These are phyloP conservation scores for Quercus phellos DNA, from an alignment of 331 rosid genomes.

Conservation along the genomic window DNA sequence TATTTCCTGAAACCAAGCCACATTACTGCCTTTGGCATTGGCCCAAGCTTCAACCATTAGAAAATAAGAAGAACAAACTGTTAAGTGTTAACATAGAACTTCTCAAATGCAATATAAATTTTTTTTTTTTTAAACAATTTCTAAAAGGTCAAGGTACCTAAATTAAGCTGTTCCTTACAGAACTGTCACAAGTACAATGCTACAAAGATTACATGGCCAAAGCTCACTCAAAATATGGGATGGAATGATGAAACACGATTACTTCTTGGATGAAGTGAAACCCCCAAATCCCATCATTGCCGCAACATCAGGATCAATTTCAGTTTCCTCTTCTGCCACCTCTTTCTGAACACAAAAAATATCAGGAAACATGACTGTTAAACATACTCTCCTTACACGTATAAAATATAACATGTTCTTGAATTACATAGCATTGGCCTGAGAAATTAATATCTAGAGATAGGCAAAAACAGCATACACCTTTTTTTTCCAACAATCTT, in stretches of 20 bases:
- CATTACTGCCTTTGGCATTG: too few species aligned
- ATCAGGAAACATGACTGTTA: not conserved
- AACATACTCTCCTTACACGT: not conserved
- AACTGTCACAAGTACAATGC: slow-evolving; percentile 5
- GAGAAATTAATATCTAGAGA: not conserved
- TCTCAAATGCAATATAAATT: slow-evolving; percentile 2
- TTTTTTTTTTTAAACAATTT: not conserved
- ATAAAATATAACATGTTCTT: not conserved
- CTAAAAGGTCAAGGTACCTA: not conserved
- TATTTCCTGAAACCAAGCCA: not conserved
- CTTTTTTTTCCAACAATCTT: not conserved
- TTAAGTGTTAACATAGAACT: slow-evolving; percentile 5
- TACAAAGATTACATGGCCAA: not conserved
- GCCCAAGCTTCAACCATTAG: too few species aligned
- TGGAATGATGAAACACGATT: slow-evolving; percentile 2
- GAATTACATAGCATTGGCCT: not conserved
- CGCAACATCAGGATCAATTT: slow-evolving; percentile 86
- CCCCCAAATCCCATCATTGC: slow-evolving; percentile 99
- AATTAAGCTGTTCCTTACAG: slow-evolving; percentile 21
- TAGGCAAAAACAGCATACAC: not conserved
- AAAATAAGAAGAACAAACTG: not conserved
- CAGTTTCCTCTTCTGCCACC: slow-evolving; percentile 68
- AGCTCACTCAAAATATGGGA: slow-evolving; percentile 15
- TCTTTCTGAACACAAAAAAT: slow-evolving; percentile 57
- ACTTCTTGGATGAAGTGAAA: slow-evolving; percentile 76